Base-by-base conservation (phyloP, 139 green algal genomes). In the Closterium sp. region DNA sequence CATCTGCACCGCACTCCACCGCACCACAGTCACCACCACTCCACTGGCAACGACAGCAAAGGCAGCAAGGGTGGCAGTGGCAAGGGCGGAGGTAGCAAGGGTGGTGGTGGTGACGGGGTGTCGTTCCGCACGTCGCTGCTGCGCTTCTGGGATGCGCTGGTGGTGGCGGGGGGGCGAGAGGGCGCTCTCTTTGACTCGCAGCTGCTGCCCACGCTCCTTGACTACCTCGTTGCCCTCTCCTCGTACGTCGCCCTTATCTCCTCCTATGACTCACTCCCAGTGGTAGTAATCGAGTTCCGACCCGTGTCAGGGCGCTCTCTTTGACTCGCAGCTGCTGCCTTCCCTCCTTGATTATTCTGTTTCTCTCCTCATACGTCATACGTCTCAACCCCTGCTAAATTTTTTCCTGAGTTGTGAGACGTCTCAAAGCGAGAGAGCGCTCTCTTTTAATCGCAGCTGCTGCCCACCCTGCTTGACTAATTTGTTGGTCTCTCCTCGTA, bases 51-150 rank as follows among this genome's bases (percentile, higher is more conserved):
- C 17, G 62, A 91, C 31, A 17, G 21, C 50, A 32, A 94, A 70
- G 91, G 89, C 9, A 38, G 94, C 31, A 91, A 94, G 17, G 91
- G 34, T 50, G 89, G 34, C 38, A 27, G 38, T 10, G 42, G 27
- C 70, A 94, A 94, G 89, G 70, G n/a, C n/a, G n/a, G n/a, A 70
- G 91, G 89, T 7, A 38, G 94, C 31, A 91, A 94, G 17, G 91
- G 34, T 50, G 89, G 34, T 24, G 70, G 42, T 30, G 94, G 91
- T 22, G 89, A 89, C 21, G 31, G 30, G 22, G 89, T 70, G 17
- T 31, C 89, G 31, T 86, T 93, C 28, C 45, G 89, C 31, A n/a
- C 94, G 29, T 79, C 94, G 6, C 6, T 94, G 22, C 32, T 94
- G 21, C n/a, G 9, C 21, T 93, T 94, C 84, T 94, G 91, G 91